Evolutionary conservation across 116 monocot species (phyloP).

Genomic region (Iris pallida): DNA sequence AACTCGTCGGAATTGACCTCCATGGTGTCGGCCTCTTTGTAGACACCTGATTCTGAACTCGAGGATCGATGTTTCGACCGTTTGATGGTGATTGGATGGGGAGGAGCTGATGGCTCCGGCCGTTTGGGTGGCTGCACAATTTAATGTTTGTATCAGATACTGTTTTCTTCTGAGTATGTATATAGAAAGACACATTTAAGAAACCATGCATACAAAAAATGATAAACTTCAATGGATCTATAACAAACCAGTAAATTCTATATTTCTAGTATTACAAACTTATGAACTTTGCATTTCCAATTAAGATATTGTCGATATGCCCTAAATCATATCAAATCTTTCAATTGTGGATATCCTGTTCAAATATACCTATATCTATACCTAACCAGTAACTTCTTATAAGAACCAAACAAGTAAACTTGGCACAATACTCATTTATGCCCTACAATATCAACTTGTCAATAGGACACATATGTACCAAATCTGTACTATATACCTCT

Average conservation of each 20-base stretch:
- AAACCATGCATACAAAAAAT: no score
- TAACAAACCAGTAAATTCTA: no score
- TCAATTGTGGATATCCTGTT: not conserved
- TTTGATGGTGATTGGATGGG: constrained; percentile 5
- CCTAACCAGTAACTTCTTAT: not conserved
- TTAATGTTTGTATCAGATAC: not conserved
- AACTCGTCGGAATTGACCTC: constrained; percentile 3
- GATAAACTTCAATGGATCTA: no score
- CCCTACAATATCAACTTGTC: no score
- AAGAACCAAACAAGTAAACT: not conserved
- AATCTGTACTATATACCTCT: not conserved
- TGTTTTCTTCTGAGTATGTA: not conserved
- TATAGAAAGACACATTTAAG: not conserved
- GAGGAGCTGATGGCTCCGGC: constrained; percentile 9
- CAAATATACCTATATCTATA: not conserved
- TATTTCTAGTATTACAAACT: no score
- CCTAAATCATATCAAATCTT: not conserved
- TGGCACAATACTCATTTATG: no score
- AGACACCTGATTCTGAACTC: not conserved
- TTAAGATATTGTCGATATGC: no score
- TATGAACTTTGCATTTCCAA: no score
- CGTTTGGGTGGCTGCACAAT: not conserved
- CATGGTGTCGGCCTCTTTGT: not conserved
- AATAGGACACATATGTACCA: no score
- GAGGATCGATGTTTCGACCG: not conserved